Evolutionary conservation across 1,284 basidiomycete species (phyloP).

Genomic region (Austroboletus olivaceoglutinosus): DNA sequence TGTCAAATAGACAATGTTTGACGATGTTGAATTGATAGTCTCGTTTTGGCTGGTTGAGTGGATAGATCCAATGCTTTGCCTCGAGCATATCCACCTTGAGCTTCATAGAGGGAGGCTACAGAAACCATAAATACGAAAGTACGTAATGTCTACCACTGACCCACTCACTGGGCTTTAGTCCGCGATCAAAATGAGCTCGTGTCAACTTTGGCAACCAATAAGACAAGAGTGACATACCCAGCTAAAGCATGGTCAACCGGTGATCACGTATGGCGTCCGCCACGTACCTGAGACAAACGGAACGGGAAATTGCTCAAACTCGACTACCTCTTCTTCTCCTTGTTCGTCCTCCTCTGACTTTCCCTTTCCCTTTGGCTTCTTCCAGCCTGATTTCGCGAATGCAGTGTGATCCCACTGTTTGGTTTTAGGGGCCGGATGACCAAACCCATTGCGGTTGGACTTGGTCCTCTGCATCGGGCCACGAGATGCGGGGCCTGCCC

Average conservation of each 20-base stretch:
- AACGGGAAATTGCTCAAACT: slow-evolving; percentile 81
- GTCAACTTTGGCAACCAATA: slow-evolving; percentile 5
- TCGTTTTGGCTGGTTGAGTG: slow-evolving; percentile 84
- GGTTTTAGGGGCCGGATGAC: slow-evolving; percentile 56
- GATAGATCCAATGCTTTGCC: slow-evolving; percentile 88
- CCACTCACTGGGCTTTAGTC: slow-evolving; percentile 30
- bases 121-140: slow-evolving; percentile 8
- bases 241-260: slow-evolving; percentile 33
- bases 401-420: slow-evolving; percentile 87
- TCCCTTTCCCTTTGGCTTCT: slow-evolving; percentile 52
- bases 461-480: slow-evolving; percentile 43
- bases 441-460: slow-evolving; percentile 47
- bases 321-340: slow-evolving; percentile 49
- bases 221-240: slow-evolving; percentile 41
- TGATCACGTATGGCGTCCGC: neutral
- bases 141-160: neutral
- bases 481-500: slow-evolving; percentile 25
- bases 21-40: slow-evolving; percentile 97
- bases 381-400: slow-evolving; percentile 75
- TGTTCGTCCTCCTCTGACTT: slow-evolving; percentile 49
- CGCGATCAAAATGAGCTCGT: neutral
- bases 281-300: slow-evolving; percentile 63
- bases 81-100: slow-evolving; percentile 73
- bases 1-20: slow-evolving; percentile 83
- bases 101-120: slow-evolving; percentile 75